Percentiles rank a stretch among this genome's conserved stretches.
Evolutionary conservation across 495 filamentous ascomycete species (phyloP).

Genomic region (Pseudevernia furfuracea): DNA sequence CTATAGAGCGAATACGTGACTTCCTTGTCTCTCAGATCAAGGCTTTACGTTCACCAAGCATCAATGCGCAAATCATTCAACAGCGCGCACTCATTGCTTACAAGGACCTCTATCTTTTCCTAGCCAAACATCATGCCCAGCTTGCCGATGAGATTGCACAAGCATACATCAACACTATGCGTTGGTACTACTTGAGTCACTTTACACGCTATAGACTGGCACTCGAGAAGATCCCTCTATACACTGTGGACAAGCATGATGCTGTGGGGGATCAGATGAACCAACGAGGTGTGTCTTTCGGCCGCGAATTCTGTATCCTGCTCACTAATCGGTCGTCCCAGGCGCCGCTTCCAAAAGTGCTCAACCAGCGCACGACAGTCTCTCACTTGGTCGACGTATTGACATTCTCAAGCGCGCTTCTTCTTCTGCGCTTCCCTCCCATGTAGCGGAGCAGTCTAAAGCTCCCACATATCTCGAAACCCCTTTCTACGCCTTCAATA

Average conservation of each 20-base stretch:
- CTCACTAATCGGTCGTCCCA: slow-evolving; percentile 30
- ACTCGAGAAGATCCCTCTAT: slow-evolving; percentile 75
- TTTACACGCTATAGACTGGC: slow-evolving; percentile 82
- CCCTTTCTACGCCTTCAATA: slow-evolving; percentile 88
- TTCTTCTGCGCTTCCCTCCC: slow-evolving; percentile 66
- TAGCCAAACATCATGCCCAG: slow-evolving; percentile 65
- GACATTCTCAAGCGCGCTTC: slow-evolving; percentile 67
- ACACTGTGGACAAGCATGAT: slow-evolving; percentile 74
- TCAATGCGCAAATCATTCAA: slow-evolving; percentile 93
- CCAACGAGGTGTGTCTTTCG: slow-evolving; percentile 44
- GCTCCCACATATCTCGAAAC: slow-evolving; percentile 77
- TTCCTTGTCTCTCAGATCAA: slow-evolving; percentile 92
- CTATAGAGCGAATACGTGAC: slow-evolving; percentile 87
- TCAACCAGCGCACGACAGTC: slow-evolving; percentile 63
- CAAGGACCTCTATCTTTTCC: slow-evolving; percentile 79
- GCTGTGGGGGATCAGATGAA: slow-evolving; percentile 69
- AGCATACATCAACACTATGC: slow-evolving; percentile 97
- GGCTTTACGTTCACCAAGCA: slow-evolving; percentile 81
- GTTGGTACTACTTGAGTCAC: slow-evolving; percentile 92
- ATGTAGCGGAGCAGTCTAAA: slow-evolving; percentile 82
- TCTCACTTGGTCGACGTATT: slow-evolving; percentile 74
- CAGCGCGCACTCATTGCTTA: slow-evolving; percentile 80
- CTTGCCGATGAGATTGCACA: slow-evolving; percentile 82
- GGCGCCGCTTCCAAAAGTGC: slow-evolving; percentile 40
- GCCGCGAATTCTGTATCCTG: background rate